Conservation (phyloP, 257 asterid genomes). For the Scutellaria barbata region DNA sequence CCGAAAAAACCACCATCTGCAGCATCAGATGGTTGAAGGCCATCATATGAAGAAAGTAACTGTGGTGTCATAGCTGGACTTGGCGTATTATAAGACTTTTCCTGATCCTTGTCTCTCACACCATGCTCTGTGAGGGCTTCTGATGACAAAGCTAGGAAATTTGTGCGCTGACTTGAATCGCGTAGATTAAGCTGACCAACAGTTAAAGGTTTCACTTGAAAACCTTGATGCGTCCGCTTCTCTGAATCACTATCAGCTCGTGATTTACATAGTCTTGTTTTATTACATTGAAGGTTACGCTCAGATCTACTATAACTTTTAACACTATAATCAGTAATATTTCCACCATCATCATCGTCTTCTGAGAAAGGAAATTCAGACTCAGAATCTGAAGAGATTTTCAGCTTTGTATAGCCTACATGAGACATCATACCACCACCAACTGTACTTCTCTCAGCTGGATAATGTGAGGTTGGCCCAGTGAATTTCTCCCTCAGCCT, state of each 20-base stretch:
- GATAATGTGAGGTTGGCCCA: constrained; percentile 41
- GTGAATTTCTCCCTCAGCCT: constrained; percentile 67
- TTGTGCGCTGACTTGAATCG: constrained; percentile 40
- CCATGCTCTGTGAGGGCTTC: constrained; percentile 36
- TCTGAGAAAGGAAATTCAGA: constrained; percentile 72
- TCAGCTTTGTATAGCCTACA: constrained; percentile 74
- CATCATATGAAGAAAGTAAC: constrained; percentile 45
- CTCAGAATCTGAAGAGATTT: constrained; percentile 81
- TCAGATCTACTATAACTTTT: constrained; percentile 32
- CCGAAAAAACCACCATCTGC: constrained; percentile 33
- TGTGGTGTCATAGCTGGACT: constrained; percentile 40
- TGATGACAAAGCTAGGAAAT: constrained; percentile 31
- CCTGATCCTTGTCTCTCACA: constrained; percentile 49
- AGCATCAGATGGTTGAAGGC: constrained; percentile 29
- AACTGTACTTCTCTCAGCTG: constrained; percentile 28
- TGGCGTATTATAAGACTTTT: constrained; percentile 37
- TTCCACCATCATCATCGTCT: constrained; percentile 70
- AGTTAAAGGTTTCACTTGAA: constrained; percentile 39
- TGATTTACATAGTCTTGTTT: constrained; percentile 30
- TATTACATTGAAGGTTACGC: constrained; percentile 30
- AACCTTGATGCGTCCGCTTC: constrained; percentile 35
- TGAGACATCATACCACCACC: constrained; percentile 49
- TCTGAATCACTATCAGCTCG: constrained; percentile 31
- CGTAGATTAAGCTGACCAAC: constrained; percentile 45
- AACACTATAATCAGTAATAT: constrained; percentile 31